Base-by-base conservation (phyloP, 1,139 yeast species). In the Scheffersomyces titani region DNA sequence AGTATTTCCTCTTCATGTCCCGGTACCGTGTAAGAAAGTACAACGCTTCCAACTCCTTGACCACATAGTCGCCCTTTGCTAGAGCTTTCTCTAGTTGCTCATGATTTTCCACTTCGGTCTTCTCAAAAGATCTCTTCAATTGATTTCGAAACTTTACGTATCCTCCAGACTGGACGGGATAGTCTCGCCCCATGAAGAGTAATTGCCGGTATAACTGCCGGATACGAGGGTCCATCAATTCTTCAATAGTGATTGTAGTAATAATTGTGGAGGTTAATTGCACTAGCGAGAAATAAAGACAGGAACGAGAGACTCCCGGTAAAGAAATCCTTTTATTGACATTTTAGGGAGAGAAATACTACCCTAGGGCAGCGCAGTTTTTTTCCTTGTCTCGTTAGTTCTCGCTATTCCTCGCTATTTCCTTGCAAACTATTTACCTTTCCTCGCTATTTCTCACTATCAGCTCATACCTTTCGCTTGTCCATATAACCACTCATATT, bases 171-270 rank as follows among this genome's bases (percentile, higher is more conserved):
- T 66, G 65, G 5, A 47, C 59, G 5, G 81, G 81, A 59, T 76
- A 76, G 47, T 75, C 80, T 56, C 63, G 67, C 6, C 77, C 80
- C 72, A 76, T 74, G 59, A 67, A 76, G 13, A 76, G 63, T 44
- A 77, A 64, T 49, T 62, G 65, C 55, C 71, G 71, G 63, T 71
- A 76, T 45, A 76, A 63, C 36, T 62, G 65, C 47, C 78, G 63
- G 16, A 76, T 70, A 50, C 69, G 55, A 2, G 74, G 73, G 56
- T 75, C 70, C 81, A 77, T 77, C 3, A 16, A 13, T 6, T 4
- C n/a, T n/a, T 6, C 46, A 11, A 16, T 19, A 19, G 24, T 11
- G 49, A 46, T 30, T 16, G 40, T 30, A 6, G 3, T 30, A 13
- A 11, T 30, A 46, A 20, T 19, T 6, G 4, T 46, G 7, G 49